Conservation (phyloP, 2,329 filamentous ascomycete genomes). For the Monosporascus sp. region DNA sequence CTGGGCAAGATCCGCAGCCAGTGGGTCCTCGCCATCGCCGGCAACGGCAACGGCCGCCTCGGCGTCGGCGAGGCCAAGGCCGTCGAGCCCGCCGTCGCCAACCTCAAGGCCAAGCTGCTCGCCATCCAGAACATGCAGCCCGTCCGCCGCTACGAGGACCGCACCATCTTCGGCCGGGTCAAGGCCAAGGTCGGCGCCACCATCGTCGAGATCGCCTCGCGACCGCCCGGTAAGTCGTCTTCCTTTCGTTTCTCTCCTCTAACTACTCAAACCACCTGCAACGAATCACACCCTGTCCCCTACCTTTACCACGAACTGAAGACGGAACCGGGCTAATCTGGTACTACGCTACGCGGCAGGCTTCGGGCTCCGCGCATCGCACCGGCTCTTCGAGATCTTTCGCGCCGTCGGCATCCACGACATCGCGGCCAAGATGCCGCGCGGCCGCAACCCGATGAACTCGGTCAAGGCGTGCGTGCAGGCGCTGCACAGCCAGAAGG, state of each 20-base stretch:
- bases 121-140: conserved; percentile 91
- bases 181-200: conserved; percentile 83
- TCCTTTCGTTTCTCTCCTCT: not conserved
- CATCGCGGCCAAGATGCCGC: conserved; percentile 73
- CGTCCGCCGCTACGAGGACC: conserved; percentile 82
- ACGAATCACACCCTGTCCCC: no score
- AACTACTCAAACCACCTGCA: not conserved
- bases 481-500: conserved; percentile 74
- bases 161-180: conserved; percentile 85
- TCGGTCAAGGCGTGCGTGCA: conserved; percentile 86
- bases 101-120: conserved; percentile 67
- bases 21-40: conserved; percentile 75
- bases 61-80: conserved; percentile 90
- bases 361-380: conserved; percentile 87
- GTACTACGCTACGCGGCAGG: conserved; percentile 44
- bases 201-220: conserved; percentile 71
- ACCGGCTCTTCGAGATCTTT: conserved; percentile 91
- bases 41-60: conserved; percentile 78
- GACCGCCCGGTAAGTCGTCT: conserved; percentile 71
- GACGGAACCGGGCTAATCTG: no score
- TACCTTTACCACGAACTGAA: no score
- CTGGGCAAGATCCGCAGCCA: conserved; percentile 82
- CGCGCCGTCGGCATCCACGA: conserved; percentile 82
- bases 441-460: conserved; percentile 95
- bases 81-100: conserved; percentile 62